phyloP scores from a whole-genome alignment of 768 basidiomycete species.

The Pleurotus salmoneostramineus region DNA sequence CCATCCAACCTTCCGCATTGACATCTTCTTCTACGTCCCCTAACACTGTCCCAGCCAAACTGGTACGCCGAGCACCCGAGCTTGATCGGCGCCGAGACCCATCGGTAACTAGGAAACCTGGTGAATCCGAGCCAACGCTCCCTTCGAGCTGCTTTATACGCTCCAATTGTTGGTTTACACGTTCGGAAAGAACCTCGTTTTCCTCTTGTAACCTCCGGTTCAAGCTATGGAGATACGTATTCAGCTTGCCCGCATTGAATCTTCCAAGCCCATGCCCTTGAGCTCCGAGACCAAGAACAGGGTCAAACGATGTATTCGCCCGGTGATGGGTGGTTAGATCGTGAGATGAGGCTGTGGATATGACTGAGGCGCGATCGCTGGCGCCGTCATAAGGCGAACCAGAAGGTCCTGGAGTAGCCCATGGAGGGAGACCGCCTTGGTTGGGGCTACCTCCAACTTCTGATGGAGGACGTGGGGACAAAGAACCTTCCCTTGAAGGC shows the following conservation, averaged over 20 bases:
- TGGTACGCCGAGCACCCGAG: constrained; percentile 39
- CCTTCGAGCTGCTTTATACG: constrained; percentile 54
- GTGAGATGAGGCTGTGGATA: constrained; percentile 84
- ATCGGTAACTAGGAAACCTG: no score
- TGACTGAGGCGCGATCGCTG: constrained; percentile 60
- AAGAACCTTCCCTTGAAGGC: constrained; percentile 32
- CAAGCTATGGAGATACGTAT: constrained; percentile 80
- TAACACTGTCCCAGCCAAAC: constrained; percentile 46
- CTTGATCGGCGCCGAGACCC: neutral
- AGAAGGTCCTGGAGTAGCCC: constrained; percentile 29
- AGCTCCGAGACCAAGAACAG: constrained; percentile 70
- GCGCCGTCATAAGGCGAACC: constrained; percentile 43
- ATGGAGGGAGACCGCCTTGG: constrained; percentile 16
- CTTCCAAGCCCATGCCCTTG: constrained; percentile 65
- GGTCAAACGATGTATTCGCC: constrained; percentile 87
- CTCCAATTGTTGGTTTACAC: constrained; percentile 42
- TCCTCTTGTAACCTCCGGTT: constrained; percentile 84
- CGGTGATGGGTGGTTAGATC: constrained; percentile 79
- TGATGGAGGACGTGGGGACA: constrained; percentile 19
- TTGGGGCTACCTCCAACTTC: constrained; percentile 15
- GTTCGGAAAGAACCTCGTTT: constrained; percentile 62
- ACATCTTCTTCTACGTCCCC: constrained; percentile 64
- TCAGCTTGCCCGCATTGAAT: constrained; percentile 84
- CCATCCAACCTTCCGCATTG: constrained; percentile 62
- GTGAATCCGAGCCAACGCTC: constrained; percentile 19